Evolutionary conservation across 805 yeast species (phyloP), one percentile per base, ranked within the genome.

Genomic region (Hanseniaspora taiwanica): DNA sequence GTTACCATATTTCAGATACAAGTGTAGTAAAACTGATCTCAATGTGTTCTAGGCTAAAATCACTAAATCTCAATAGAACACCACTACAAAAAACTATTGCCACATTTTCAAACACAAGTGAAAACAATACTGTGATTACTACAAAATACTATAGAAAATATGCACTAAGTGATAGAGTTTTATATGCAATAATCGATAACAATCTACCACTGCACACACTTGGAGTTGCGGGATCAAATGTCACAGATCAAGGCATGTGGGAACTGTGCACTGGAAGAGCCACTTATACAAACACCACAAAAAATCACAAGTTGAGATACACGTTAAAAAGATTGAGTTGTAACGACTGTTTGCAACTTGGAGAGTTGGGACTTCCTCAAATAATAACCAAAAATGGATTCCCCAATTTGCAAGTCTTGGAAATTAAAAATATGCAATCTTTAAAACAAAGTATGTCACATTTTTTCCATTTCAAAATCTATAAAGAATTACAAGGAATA

Each of bases 151-250:
- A 29, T 8, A 8, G 10, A 3, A 29, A 29, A 14, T 29, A 29
- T 16, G 33, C 33, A 29, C 18, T 87, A 37, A 78, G 94, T 1
- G 66, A 67, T 35, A 56, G 87, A 38, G 66, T 78, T 1, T 95
- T 87, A 2, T 64, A 87, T 34, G 96, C 87, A 56, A 68, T 87
- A 13, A 67, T 89, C 43, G 76, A 76, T 43, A 67, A 82, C 42
- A 48, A 64, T 1, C 68, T 68, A 9, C 58, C 36, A 10, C 14
- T 79, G 37, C 64, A 67, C 35, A 85, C 95, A 0, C 63, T 87
- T 36, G 96, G 96, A 0, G 62, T 84, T 16, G 95, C 96, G 0
- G 96, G 96, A 6, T 84, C 95, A 57, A 65, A 72, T 36, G 69
- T 87, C 16, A 73, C 83, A 8, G 94, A 87, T 60, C 66, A 74